These are phyloP conservation scores for Chaetomiaceae sp. DNA, from an alignment of 2,329 filamentous ascomycete species.

Conservation along the genomic window DNA sequence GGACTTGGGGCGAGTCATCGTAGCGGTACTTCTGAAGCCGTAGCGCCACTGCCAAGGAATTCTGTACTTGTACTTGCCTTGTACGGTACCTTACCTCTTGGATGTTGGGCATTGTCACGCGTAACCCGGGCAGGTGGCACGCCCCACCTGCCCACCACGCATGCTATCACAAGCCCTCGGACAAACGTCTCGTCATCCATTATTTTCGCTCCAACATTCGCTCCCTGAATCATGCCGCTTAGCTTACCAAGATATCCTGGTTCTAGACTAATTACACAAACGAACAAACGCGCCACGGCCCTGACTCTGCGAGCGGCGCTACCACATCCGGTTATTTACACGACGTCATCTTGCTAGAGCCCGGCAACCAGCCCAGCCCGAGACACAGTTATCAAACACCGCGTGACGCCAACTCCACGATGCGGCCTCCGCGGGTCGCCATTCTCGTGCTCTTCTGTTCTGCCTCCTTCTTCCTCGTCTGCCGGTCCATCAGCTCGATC, in stretches of 20 bases:
- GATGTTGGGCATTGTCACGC: neutral
- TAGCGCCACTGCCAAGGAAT: no score
- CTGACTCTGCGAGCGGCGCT: slow-evolving; percentile 18
- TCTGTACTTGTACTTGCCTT: slow-evolving; percentile 1
- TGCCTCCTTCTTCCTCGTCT: slow-evolving; percentile 52
- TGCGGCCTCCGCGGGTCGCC: slow-evolving; percentile 52
- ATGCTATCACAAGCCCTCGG: slow-evolving; percentile 6
- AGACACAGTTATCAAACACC: neutral
- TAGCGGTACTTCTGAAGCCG: neutral
- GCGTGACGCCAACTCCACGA: slow-evolving; percentile 31
- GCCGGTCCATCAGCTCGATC: slow-evolving; percentile 46
- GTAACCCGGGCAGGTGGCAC: neutral
- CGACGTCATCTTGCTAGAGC: neutral
- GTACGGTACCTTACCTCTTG: no score
- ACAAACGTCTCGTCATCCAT: slow-evolving; percentile 7
- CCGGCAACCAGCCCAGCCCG: neutral
- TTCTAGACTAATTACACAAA: slow-evolving; percentile 7
- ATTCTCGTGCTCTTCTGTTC: slow-evolving; percentile 52
- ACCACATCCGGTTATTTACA: neutral
- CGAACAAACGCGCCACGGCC: slow-evolving; percentile 16
- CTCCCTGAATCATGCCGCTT: neutral
- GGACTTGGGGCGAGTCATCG: no score
- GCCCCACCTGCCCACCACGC: slow-evolving; percentile 9
- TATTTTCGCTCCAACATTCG: neutral
- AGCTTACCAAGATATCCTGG: neutral